Evolutionary conservation across 2,329 filamentous ascomycete genomes (phyloP).

Genomic region (Dothistroma pini): DNA sequence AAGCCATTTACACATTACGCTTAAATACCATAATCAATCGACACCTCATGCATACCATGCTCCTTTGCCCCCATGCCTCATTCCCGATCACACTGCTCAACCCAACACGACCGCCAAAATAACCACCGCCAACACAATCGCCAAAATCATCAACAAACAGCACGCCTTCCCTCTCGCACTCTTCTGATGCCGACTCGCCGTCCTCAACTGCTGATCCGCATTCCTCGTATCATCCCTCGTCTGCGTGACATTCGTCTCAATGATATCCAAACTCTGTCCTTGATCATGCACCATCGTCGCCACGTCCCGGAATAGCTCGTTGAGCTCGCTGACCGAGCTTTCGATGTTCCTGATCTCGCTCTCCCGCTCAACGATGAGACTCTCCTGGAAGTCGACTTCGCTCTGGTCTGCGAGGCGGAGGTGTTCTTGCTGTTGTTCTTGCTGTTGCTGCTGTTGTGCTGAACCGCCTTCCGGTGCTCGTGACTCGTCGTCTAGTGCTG

Average conservation of each 20-base stretch:
- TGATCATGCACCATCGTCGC: slow-evolving; percentile 95
- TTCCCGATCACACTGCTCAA: slow-evolving; percentile 36
- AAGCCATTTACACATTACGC: slow-evolving; percentile 4
- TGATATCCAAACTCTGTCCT: slow-evolving; percentile 81
- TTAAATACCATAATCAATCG: not conserved
- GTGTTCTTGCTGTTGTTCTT: slow-evolving; percentile 59
- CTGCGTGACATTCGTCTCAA: slow-evolving; percentile 82
- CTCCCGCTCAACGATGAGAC: slow-evolving; percentile 92
- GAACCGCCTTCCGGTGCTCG: slow-evolving; percentile 41
- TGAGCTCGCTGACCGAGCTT: slow-evolving; percentile 90
- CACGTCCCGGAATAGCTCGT: slow-evolving; percentile 96
- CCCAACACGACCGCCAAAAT: slow-evolving; percentile 80
- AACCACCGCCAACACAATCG: slow-evolving; percentile 84
- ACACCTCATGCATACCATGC: not conserved
- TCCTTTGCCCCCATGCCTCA: not conserved
- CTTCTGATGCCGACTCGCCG: slow-evolving; percentile 89
- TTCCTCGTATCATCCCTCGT: slow-evolving; percentile 77
- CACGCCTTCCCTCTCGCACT: slow-evolving; percentile 92
- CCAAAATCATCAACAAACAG: slow-evolving; percentile 82
- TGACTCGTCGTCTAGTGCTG: slow-evolving; percentile 57
- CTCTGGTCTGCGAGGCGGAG: slow-evolving; percentile 81
- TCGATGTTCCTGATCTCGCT: slow-evolving; percentile 97
- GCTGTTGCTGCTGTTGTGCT: slow-evolving; percentile 50
- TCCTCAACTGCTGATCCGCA: slow-evolving; percentile 79
- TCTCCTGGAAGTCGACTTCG: slow-evolving; percentile 97